Evolutionary conservation across 1,284 basidiomycete genomes (phyloP), one percentile per base, ranked within the genome.

Genomic region (Puccinia coronata): DNA sequence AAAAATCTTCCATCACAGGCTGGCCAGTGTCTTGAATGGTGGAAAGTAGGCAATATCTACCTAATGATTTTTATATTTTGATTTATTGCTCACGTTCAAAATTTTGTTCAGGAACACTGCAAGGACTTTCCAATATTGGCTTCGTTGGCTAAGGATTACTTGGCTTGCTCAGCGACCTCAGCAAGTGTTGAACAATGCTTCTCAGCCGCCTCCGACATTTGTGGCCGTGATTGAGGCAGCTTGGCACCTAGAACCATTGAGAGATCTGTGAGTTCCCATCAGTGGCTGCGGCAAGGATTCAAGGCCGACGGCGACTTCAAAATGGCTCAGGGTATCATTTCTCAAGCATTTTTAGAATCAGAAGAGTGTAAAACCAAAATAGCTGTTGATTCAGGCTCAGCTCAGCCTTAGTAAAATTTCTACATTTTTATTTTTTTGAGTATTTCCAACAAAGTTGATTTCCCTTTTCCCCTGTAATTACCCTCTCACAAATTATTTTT

Each of bases 111-210:
- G 65, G 65, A 69, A 36, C 65, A 69, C 23, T 2, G 6, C n/a
- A 1, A 69, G 11, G 39, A 69, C 20, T 69, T 69, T 18, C 65
- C 65, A n/a, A 28, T 47, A 9, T 49, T 69, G 16, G 39, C 65
- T n/a, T 41, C 47, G 2, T n/a, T 69, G 39, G 65, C 65, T 41
- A 69, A 41, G 39, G 65, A 69, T 25, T 69, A 69, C 36, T 41
- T 69, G 23, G 9, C 65, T 6, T 43, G 20, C 23, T 69, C 43
- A 16, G 65, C 39, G 11, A 69, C 65, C 2, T 69, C 65, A 41
- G 65, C 65, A 43, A 69, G 39, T 25, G 65, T 69, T 47, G 65
- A 69, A 41, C 43, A 41, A 23, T 69, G 65, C 47, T 69, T 69
- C 23, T 69, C 23, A 25, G 36, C 65, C 25, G 39, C 65, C 3